Conservation (phyloP, 2,329 filamentous ascomycete species). For the Xylaria multiplex region DNA sequence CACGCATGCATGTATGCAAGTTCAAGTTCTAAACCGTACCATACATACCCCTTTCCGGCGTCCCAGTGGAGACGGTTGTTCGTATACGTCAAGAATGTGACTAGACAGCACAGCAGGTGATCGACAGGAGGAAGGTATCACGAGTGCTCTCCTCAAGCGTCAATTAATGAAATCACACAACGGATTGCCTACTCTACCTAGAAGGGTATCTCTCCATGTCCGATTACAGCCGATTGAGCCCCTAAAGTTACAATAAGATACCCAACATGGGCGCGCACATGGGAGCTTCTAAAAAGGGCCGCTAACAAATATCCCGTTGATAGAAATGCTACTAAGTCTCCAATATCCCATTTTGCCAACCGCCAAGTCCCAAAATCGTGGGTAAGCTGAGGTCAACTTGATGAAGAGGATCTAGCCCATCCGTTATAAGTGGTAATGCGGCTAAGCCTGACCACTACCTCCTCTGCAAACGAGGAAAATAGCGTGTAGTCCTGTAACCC, state of each 20-base stretch:
- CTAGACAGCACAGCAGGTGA: conserved; percentile 23
- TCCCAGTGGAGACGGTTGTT: conserved; percentile 11
- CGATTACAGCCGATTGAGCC: background rate
- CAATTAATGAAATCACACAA: conserved; percentile 2
- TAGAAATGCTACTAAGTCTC: conserved; percentile 2
- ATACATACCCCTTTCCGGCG: background rate
- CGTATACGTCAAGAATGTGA: conserved; percentile 14
- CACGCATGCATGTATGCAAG: background rate
- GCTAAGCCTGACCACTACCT: background rate
- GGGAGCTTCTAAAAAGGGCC: background rate
- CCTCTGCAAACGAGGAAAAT: conserved; percentile 5
- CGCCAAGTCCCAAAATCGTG: background rate
- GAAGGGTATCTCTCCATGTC: conserved; percentile 3
- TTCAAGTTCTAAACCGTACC: background rate
- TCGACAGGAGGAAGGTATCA: conserved; percentile 29
- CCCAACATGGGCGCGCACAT: background rate
- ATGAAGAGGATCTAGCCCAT: background rate
- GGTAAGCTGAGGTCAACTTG: background rate
- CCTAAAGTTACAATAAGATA: background rate
- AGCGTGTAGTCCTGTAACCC: conserved; percentile 12
- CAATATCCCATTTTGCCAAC: conserved; percentile 14
- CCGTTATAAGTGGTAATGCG: background rate
- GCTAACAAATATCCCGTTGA: conserved; percentile 5
- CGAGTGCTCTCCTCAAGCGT: conserved; percentile 17
- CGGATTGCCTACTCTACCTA: conserved; percentile 15